Evolutionary conservation across 257 asterid species (phyloP).

Genomic region (Salvia miltiorrhiza): DNA sequence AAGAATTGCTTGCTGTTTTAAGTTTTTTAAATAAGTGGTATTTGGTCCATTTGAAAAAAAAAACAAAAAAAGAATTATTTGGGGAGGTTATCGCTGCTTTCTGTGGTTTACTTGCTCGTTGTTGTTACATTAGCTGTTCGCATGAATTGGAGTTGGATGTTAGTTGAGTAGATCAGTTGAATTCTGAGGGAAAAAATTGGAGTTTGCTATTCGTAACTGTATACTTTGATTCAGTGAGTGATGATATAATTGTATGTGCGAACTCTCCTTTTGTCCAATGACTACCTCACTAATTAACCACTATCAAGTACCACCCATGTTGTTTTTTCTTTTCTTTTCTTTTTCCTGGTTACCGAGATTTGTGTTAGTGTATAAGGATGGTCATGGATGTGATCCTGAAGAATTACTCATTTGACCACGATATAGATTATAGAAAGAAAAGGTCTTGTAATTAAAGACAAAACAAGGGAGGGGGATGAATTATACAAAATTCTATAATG

Average conservation of each 20-base stretch:
- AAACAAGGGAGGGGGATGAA: background rate
- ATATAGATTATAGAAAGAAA: background rate
- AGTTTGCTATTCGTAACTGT: background rate
- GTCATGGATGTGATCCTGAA: background rate
- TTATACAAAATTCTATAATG: background rate
- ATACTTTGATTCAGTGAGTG: constrained; percentile 5
- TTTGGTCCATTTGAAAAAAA: background rate
- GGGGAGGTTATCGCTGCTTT: background rate
- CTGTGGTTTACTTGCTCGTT: background rate
- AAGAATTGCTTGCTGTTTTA: too few relatives aligned
- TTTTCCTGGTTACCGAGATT: background rate
- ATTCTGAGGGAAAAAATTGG: background rate
- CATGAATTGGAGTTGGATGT: background rate
- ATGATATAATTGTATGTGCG: background rate
- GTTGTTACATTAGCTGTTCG: background rate
- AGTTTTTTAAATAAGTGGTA: background rate
- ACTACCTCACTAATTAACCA: background rate
- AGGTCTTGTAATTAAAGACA: background rate
- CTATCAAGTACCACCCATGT: background rate
- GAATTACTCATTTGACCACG: background rate
- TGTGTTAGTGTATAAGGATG: background rate
- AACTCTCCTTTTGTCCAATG: background rate
- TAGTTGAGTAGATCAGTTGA: constrained; percentile 3
- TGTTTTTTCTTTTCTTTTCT: background rate
- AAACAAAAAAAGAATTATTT: too few relatives aligned